Percentiles rank a stretch among this genome's conserved stretches.
Evolutionary conservation across 768 basidiomycete species (phyloP).

Genomic region (Tylopilus intermedius): DNA sequence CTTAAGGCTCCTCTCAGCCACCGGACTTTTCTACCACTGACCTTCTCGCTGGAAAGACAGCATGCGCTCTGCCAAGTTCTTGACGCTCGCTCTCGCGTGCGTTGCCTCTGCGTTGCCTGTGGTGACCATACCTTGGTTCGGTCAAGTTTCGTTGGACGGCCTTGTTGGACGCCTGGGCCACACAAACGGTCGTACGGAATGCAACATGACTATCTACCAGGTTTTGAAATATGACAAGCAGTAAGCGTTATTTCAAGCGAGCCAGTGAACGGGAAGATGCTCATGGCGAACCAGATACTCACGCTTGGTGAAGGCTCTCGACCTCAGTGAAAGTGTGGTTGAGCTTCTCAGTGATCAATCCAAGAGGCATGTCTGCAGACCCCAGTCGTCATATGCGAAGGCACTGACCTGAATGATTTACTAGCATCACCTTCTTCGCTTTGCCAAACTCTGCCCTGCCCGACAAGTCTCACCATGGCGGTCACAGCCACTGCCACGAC

Average conservation of each 20-base stretch:
- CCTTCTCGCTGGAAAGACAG: background rate
- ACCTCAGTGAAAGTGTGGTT: slow-evolving; percentile 14
- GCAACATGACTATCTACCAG: slow-evolving; percentile 7
- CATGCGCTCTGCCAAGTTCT: slow-evolving; percentile 14
- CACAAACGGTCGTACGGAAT: background rate
- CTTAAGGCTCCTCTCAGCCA: background rate
- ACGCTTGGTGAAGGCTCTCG: slow-evolving; percentile 11
- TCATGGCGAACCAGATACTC: slow-evolving; percentile 8
- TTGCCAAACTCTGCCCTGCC: slow-evolving; percentile 4
- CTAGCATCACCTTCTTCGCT: slow-evolving; percentile 14
- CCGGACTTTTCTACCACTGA: background rate
- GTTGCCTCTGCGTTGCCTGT: slow-evolving; percentile 17
- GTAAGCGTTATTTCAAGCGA: slow-evolving; percentile 1
- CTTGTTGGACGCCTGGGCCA: slow-evolving; percentile 7
- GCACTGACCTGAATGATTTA: background rate
- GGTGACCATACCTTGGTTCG: slow-evolving; percentile 21
- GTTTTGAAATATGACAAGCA: slow-evolving; percentile 11
- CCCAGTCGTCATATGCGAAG: background rate
- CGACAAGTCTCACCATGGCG: background rate
- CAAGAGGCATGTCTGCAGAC: slow-evolving; percentile 3
- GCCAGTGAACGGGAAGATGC: background rate
- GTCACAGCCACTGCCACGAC: background rate
- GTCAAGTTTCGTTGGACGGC: slow-evolving; percentile 15
- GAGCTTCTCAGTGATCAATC: slow-evolving; percentile 10
- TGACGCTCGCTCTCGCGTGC: slow-evolving; percentile 10